These are phyloP conservation scores for Gossypium trilobum DNA, from an alignment of 441 rosid genomes.

Conservation along the genomic window DNA sequence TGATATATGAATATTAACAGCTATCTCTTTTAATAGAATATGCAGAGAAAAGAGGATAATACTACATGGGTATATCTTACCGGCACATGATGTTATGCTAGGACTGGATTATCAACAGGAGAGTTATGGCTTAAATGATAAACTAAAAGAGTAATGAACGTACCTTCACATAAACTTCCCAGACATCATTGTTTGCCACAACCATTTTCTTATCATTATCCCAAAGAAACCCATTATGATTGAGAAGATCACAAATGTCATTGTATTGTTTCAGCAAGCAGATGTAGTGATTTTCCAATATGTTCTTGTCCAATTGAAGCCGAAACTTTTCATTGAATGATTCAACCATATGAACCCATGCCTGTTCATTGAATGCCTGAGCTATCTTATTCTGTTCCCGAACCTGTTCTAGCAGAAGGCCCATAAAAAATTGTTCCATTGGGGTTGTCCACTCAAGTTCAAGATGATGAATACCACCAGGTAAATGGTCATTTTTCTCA, in stretches of 20 bases:
- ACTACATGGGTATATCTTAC: background rate
- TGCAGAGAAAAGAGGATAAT: background rate
- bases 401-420: constrained; percentile 51
- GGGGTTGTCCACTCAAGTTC: constrained; percentile 48
- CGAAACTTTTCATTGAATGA: constrained; percentile 49
- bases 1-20: background rate
- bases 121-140: background rate
- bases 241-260: constrained; percentile 46
- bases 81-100: background rate
- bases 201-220: constrained; percentile 50
- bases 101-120: background rate
- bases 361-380: constrained; percentile 43
- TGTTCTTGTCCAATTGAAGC: constrained; percentile 36
- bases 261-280: constrained; percentile 60
- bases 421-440: constrained; percentile 51
- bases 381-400: constrained; percentile 37
- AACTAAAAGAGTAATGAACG: background rate
- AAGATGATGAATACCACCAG: constrained; percentile 24
- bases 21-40: background rate
- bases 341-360: constrained; percentile 52
- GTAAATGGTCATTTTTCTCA: constrained; percentile 26
- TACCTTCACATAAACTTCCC: constrained; percentile 66
- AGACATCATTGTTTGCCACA: constrained; percentile 39
- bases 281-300: constrained; percentile 44
- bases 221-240: constrained; percentile 49